These are phyloP conservation scores for Russula foetens DNA, from an alignment of 768 basidiomycete species.

Conservation along the genomic window DNA sequence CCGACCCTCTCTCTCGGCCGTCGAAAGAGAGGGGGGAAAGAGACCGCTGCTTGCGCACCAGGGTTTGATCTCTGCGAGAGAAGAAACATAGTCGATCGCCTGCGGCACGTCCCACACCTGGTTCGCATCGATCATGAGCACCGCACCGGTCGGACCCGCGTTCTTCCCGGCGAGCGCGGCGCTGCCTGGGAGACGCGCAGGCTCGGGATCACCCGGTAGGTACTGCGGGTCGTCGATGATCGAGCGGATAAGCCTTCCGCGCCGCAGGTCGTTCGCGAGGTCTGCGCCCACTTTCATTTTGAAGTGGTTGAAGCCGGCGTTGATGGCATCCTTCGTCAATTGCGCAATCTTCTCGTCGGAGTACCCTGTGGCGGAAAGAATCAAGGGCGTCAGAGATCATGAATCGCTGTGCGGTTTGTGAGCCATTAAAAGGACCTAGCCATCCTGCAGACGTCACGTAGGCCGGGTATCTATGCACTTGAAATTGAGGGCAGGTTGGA, in stretches of 20 bases:
- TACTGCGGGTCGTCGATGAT: conserved; percentile 91
- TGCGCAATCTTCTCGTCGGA: conserved; percentile 85
- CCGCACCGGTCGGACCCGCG: conserved; percentile 87
- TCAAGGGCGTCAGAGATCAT: background rate
- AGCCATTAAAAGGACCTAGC: conserved; percentile 44
- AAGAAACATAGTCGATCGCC: conserved; percentile 86
- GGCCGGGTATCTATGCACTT: conserved; percentile 64
- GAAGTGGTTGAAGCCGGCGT: conserved; percentile 94
- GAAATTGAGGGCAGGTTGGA: background rate
- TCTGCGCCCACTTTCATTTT: conserved; percentile 97
- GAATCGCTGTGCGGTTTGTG: background rate
- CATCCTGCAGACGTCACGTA: conserved; percentile 93
- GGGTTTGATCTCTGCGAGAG: conserved; percentile 72
- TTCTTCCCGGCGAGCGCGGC: conserved; percentile 77
- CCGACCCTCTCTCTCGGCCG: too few species aligned
- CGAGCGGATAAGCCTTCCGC: conserved; percentile 83
- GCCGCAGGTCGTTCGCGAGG: conserved; percentile 72
- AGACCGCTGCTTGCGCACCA: conserved; percentile 47
- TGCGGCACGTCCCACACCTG: conserved; percentile 93
- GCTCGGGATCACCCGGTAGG: conserved; percentile 50
- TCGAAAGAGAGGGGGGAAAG: background rate
- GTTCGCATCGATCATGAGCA: conserved; percentile 97
- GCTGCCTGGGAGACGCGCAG: conserved; percentile 47
- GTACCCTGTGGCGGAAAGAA: conserved; percentile 46
- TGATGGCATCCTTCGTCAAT: conserved; percentile 79